phyloP scores from a whole-genome alignment of 2,329 filamentous ascomycete genomes.

The Drechslerella dactyloides region DNA sequence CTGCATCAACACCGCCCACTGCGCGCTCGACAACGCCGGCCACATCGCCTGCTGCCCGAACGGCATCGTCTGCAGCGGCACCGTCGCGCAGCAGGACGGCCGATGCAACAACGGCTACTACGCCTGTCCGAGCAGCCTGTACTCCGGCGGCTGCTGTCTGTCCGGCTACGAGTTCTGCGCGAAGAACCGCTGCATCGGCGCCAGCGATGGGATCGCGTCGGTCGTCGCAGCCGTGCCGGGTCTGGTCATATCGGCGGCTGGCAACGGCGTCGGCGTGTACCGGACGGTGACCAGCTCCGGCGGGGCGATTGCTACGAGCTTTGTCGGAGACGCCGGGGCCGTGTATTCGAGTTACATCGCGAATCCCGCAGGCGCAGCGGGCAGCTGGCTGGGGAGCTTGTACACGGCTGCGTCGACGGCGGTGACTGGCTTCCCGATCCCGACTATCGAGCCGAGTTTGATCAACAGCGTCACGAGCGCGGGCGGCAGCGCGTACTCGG shows the following conservation, averaged over 20 bases:
- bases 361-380: constrained; percentile 32
- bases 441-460: constrained; percentile 12
- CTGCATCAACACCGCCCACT: constrained; percentile 30
- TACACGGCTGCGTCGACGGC: constrained; percentile 16
- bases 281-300: constrained; percentile 26
- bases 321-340: constrained; percentile 36
- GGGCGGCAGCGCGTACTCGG: constrained; percentile 23
- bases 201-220: constrained; percentile 38
- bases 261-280: constrained; percentile 35
- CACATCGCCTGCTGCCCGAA: constrained; percentile 48
- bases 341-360: constrained; percentile 42
- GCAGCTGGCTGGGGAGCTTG: constrained; percentile 25
- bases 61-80: constrained; percentile 40
- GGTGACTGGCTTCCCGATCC: constrained; percentile 35
- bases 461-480: constrained; percentile 16
- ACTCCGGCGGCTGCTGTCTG: constrained; percentile 37
- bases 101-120: constrained; percentile 38
- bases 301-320: constrained; percentile 20
- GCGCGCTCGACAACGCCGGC: constrained; percentile 38
- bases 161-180: constrained; percentile 42
- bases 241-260: constrained; percentile 27
- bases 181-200: constrained; percentile 31
- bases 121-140: constrained; percentile 28
- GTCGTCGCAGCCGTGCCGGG: constrained; percentile 36
- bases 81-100: constrained; percentile 34